Evolutionary conservation across 2,329 filamentous ascomycete genomes (phyloP).

Genomic region (Hymenoscyphus repandus): DNA sequence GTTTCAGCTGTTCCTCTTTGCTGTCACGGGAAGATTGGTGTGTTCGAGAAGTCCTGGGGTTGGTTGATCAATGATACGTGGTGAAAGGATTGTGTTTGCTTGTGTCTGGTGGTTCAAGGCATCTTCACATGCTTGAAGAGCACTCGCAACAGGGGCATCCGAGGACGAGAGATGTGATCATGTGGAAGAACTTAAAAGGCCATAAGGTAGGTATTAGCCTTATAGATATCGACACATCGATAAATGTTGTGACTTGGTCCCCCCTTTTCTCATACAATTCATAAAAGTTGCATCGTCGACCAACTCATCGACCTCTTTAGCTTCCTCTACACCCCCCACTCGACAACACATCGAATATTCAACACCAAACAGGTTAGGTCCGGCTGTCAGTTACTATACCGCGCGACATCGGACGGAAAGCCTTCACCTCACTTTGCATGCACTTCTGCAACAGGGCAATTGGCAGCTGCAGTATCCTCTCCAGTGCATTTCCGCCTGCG

Average conservation of each 20-base stretch:
- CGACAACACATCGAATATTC: constrained; percentile 1
- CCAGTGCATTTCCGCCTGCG: neutral
- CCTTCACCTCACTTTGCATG: neutral
- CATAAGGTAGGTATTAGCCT: no score
- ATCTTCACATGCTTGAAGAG: constrained; percentile 10
- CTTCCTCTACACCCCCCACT: neutral
- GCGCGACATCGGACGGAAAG: constrained; percentile 7
- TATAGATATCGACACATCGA: no score
- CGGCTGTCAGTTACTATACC: neutral
- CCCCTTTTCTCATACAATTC: neutral
- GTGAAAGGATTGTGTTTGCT: neutral
- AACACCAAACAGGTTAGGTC: neutral
- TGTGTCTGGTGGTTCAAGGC: neutral
- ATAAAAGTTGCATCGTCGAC: neutral
- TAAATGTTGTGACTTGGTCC: no score
- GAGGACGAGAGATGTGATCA: no score
- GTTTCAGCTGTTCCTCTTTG: constrained; percentile 12
- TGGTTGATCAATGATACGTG: no score
- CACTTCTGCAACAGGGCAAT: constrained; percentile 1
- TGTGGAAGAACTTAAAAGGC: no score
- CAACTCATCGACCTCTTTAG: neutral
- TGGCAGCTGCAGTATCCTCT: neutral
- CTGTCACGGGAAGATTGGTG: constrained; percentile 14
- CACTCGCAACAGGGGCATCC: no score
- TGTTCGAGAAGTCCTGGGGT: neutral